A percentile compares a stretch with the other conserved stretches of the same genome.
These are phyloP conservation scores for Suhomyces kilbournensis DNA, from an alignment of 805 yeast genomes.

Conservation along the genomic window DNA sequence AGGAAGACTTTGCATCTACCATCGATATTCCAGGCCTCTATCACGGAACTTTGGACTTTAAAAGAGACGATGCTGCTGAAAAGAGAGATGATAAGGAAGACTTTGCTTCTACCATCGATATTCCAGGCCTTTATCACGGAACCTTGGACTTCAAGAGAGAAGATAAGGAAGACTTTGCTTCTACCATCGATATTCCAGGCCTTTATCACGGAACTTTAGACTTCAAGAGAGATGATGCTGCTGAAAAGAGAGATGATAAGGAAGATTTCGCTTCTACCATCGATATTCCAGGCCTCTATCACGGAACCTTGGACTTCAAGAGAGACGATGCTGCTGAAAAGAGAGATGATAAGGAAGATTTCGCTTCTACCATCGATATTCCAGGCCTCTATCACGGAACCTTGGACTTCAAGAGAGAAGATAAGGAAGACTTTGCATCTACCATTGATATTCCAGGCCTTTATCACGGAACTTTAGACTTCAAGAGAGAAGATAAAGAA, in stretches of 20 bases:
- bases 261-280: not conserved
- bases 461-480: not conserved
- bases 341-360: not conserved
- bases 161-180: not conserved
- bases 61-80: too few relatives aligned
- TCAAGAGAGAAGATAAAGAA: not conserved
- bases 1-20: too few relatives aligned
- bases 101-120: not conserved
- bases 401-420: not conserved
- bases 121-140: not conserved
- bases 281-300: not conserved
- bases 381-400: not conserved
- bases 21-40: too few relatives aligned
- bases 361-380: not conserved
- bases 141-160: not conserved
- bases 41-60: not conserved
- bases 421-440: not conserved
- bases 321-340: not conserved
- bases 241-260: not conserved
- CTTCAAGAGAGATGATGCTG: not conserved
- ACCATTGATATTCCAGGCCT: not conserved
- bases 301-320: not conserved
- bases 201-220: not conserved
- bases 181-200: not conserved
- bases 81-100: not conserved